These are phyloP conservation scores for Blastobotrys apis DNA, from an alignment of 1,139 yeast species.

Conservation along the genomic window DNA sequence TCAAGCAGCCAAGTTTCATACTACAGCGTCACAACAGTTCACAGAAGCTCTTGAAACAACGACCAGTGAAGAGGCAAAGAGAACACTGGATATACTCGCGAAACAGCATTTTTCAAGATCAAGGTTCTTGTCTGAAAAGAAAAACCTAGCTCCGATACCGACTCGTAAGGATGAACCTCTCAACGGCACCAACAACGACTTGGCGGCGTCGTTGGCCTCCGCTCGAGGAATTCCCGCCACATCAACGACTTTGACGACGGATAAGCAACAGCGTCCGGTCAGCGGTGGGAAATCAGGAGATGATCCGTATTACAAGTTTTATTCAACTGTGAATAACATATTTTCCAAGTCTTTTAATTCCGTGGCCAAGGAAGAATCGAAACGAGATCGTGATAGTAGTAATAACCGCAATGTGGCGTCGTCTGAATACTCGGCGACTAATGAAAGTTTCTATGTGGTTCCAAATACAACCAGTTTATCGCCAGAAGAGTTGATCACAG, in stretches of 20 bases:
- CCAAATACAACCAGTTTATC: slow-evolving; percentile 23
- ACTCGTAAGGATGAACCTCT: not conserved
- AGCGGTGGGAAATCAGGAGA: slow-evolving; percentile 15
- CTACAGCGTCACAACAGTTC: slow-evolving; percentile 29
- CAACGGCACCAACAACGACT: slow-evolving; percentile 18
- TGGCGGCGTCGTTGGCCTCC: slow-evolving; percentile 29
- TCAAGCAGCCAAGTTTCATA: slow-evolving; percentile 26
- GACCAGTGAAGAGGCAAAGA: slow-evolving; percentile 24
- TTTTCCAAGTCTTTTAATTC: slow-evolving; percentile 26
- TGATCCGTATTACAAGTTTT: slow-evolving; percentile 32
- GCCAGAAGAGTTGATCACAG: slow-evolving; percentile 25
- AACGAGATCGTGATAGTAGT: not conserved
- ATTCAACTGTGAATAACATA: slow-evolving; percentile 26
- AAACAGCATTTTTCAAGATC: slow-evolving; percentile 27
- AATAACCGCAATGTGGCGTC: not conserved
- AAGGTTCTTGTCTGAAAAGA: slow-evolving; percentile 21
- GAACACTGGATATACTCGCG: slow-evolving; percentile 28
- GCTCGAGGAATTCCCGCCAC: slow-evolving; percentile 28
- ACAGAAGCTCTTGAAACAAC: slow-evolving; percentile 27
- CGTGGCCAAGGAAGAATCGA: slow-evolving; percentile 19
- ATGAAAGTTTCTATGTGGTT: slow-evolving; percentile 33
- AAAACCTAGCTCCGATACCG: slow-evolving; percentile 9
- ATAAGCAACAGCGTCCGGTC: not conserved
- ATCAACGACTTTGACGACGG: not conserved
- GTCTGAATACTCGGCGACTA: slow-evolving; percentile 4